Percentiles rank a stretch among this genome's conserved stretches.
Evolutionary conservation across 2,329 filamentous ascomycete genomes (phyloP).

Genomic region (Fusarium beomiforme): DNA sequence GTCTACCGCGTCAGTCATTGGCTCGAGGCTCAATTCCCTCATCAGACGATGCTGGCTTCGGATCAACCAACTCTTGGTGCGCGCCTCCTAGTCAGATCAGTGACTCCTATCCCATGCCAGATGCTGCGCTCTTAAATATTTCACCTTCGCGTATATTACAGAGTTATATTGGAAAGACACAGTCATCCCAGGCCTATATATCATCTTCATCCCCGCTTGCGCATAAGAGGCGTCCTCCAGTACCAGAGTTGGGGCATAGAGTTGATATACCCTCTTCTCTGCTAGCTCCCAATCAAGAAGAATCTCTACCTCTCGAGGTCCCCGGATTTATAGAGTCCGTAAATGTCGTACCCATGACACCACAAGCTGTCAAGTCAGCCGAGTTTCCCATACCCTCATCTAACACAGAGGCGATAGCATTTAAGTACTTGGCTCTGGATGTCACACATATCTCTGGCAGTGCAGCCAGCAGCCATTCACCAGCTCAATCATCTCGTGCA

Average conservation of each 20-base stretch:
- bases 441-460: slow-evolving; percentile 50
- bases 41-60: slow-evolving; percentile 11
- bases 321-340: not conserved
- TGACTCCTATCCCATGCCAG: slow-evolving; percentile 62
- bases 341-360: slow-evolving; percentile 43
- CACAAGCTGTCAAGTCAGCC: not conserved
- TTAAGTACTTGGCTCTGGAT: slow-evolving; percentile 34
- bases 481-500: slow-evolving; percentile 34
- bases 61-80: slow-evolving; percentile 51
- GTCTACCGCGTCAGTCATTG: slow-evolving; percentile 21
- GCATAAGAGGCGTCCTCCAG: not conserved
- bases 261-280: slow-evolving; percentile 42
- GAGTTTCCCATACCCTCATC: not conserved
- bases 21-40: not conserved
- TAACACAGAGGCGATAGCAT: slow-evolving; percentile 3
- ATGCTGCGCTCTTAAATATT: slow-evolving; percentile 38
- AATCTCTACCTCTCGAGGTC: not conserved
- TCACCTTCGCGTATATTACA: slow-evolving; percentile 64
- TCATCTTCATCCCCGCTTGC: slow-evolving; percentile 33
- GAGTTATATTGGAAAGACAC: slow-evolving; percentile 54
- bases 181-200: slow-evolving; percentile 37
- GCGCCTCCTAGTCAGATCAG: slow-evolving; percentile 61
- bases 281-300: slow-evolving; percentile 19
- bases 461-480: slow-evolving; percentile 24
- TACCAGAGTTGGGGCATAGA: not conserved